Percentiles rank a stretch among this genome's conserved stretches.
These are phyloP conservation scores for Nemania sp. DNA, from an alignment of 2,329 filamentous ascomycete species.

Conservation along the genomic window DNA sequence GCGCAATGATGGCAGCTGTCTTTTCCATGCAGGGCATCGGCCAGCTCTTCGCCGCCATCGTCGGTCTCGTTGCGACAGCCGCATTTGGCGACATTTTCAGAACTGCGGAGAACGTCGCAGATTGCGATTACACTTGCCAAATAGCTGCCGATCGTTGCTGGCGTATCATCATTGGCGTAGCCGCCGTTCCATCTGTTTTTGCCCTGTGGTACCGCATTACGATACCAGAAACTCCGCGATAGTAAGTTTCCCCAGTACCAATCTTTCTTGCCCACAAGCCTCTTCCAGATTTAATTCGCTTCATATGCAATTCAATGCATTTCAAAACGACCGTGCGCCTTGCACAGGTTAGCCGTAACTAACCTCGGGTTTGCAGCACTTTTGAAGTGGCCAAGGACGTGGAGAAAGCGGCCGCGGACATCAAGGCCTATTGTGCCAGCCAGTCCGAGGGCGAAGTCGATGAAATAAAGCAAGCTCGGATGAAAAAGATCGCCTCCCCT, in stretches of 20 bases:
- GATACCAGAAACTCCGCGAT: conserved; percentile 82
- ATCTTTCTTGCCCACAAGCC: no score
- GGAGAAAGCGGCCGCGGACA: conserved; percentile 74
- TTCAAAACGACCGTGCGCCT: background rate
- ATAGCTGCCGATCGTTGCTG: conserved; percentile 78
- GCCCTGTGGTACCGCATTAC: conserved; percentile 86
- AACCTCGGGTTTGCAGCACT: conserved; percentile 46
- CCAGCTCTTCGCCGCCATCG: conserved; percentile 71
- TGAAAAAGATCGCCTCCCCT: conserved; percentile 55
- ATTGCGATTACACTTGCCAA: conserved; percentile 66
- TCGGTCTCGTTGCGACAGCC: conserved; percentile 69
- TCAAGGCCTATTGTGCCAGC: conserved; percentile 61
- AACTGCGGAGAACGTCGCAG: conserved; percentile 43
- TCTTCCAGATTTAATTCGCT: no score
- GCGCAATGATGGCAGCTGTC: conserved; percentile 80
- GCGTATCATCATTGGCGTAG: conserved; percentile 79
- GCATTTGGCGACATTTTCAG: conserved; percentile 61
- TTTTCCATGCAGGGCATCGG: conserved; percentile 86
- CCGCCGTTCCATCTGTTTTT: conserved; percentile 74
- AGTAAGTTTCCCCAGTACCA: conserved; percentile 40
- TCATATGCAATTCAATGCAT: no score
- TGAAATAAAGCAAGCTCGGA: conserved; percentile 52
- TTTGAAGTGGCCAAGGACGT: conserved; percentile 78
- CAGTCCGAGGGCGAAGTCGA: conserved; percentile 53
- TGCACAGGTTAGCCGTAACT: background rate